A percentile compares a stretch with the other conserved stretches of the same genome.
phyloP scores from a whole-genome alignment of 805 yeast species.

The Wickerhamomyces silvicola region DNA sequence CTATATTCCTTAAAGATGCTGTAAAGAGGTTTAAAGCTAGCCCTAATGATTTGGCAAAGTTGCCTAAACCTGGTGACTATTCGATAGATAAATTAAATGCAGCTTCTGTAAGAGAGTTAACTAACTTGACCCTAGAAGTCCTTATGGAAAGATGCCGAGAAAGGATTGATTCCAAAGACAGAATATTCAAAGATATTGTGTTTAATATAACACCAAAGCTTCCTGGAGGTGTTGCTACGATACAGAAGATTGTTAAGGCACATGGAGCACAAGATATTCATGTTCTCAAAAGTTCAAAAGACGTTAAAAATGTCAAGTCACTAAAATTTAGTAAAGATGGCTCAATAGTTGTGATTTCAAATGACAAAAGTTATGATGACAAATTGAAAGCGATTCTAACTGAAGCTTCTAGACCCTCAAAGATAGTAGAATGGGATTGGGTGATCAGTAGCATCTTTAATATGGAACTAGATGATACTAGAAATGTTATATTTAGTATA shows the following conservation, averaged over 20 bases:
- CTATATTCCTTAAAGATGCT: slow-evolving; percentile 44
- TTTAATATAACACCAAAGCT: slow-evolving; percentile 52
- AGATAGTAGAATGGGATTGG: slow-evolving; percentile 59
- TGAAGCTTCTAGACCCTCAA: slow-evolving; percentile 19
- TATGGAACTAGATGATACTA: slow-evolving; percentile 24
- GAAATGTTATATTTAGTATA: slow-evolving; percentile 6
- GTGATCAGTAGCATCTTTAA: slow-evolving; percentile 50
- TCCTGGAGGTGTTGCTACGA: slow-evolving; percentile 53
- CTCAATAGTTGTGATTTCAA: slow-evolving; percentile 25
- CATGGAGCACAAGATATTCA: slow-evolving; percentile 45
- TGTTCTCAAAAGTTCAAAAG: slow-evolving; percentile 22
- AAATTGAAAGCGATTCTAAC: slow-evolving; percentile 23
- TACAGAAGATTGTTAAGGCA: slow-evolving; percentile 48
- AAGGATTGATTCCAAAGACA: slow-evolving; percentile 13
- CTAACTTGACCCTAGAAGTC: slow-evolving; percentile 19
- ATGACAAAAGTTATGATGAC: slow-evolving; percentile 26
- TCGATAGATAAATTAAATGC: slow-evolving; percentile 28
- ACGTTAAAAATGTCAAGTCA: slow-evolving; percentile 15
- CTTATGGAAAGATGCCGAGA: slow-evolving; percentile 10
- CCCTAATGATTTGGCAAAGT: slow-evolving; percentile 11
- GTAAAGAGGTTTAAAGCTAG: slow-evolving; percentile 24
- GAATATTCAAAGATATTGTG: slow-evolving; percentile 40
- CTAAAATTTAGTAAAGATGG: slow-evolving; percentile 13
- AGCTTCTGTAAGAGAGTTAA: slow-evolving; percentile 26
- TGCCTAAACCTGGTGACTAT: slow-evolving; percentile 23